These are phyloP conservation scores for Pyricularia sp. DNA, from an alignment of 2,329 filamentous ascomycete species.

Conservation along the genomic window DNA sequence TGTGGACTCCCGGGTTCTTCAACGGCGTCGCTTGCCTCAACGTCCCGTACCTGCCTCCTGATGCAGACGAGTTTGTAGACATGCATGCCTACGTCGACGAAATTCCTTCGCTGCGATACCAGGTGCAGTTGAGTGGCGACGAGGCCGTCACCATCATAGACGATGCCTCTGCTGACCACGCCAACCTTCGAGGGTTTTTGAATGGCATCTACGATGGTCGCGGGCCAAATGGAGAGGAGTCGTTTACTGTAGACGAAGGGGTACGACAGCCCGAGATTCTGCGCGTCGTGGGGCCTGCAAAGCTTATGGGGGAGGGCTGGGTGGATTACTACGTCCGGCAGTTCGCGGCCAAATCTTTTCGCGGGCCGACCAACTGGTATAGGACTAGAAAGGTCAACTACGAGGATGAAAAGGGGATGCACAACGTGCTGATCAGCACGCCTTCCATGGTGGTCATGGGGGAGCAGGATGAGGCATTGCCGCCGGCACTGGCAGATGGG, in stretches of 20 bases:
- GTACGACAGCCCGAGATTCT: constrained; percentile 52
- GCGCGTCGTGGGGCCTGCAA: constrained; percentile 29
- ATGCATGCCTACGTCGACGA: constrained; percentile 35
- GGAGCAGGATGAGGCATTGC: constrained; percentile 59
- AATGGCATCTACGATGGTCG: constrained; percentile 60
- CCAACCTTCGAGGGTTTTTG: constrained; percentile 54
- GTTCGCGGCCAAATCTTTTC: constrained; percentile 60
- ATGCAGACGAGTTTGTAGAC: constrained; percentile 30
- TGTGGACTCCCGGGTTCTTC: constrained; percentile 54
- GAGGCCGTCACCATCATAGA: constrained; percentile 52
- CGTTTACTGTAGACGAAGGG: constrained; percentile 53
- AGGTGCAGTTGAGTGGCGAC: constrained; percentile 65
- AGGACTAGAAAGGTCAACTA: constrained; percentile 62
- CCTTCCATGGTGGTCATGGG: constrained; percentile 70
- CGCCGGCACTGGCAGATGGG: constrained; percentile 55
- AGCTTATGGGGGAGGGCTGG: constrained; percentile 57
- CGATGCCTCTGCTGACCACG: constrained; percentile 30
- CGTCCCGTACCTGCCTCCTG: constrained; percentile 27
- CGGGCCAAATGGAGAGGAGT: constrained; percentile 43
- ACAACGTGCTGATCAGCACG: constrained; percentile 41
- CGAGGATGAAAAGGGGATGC: constrained; percentile 55
- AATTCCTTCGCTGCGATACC: constrained; percentile 68
- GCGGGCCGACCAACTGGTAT: constrained; percentile 83
- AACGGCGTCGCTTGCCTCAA: constrained; percentile 29
- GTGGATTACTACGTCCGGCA: constrained; percentile 67